Percentiles rank a stretch among this genome's conserved stretches.
Conservation (phyloP, 768 basidiomycete genomes). For the Candolleomyces efflorescens region DNA sequence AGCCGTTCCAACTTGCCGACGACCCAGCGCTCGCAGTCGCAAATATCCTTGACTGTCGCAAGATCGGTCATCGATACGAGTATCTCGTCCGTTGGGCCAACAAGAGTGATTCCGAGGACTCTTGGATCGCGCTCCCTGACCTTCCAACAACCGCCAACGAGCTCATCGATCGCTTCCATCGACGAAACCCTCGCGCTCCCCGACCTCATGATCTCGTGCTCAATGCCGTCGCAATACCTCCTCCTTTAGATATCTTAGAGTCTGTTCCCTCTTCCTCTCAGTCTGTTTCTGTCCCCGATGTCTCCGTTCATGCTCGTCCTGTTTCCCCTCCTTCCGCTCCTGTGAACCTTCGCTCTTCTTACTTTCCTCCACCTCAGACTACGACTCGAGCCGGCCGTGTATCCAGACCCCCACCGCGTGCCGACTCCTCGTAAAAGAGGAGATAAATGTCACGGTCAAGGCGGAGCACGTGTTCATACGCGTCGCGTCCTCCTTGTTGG, state of each 20-base stretch:
- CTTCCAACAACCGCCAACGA: slow-evolving; percentile 26
- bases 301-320: too few relatives aligned
- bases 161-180: slow-evolving; percentile 29
- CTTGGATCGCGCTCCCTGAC: slow-evolving; percentile 33
- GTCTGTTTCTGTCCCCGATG: too few relatives aligned
- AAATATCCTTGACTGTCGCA: slow-evolving; percentile 26
- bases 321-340: too few relatives aligned
- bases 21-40: slow-evolving; percentile 18
- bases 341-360: too few relatives aligned
- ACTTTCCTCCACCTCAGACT: too few relatives aligned
- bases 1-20: slow-evolving; percentile 15
- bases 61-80: slow-evolving; percentile 30
- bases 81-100: slow-evolving; percentile 31
- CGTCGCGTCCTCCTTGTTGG: too few relatives aligned
- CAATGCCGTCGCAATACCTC: neutral
- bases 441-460: too few relatives aligned
- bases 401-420: too few relatives aligned
- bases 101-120: slow-evolving; percentile 23
- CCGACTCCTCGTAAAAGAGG: too few relatives aligned
- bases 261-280: too few relatives aligned
- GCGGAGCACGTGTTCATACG: too few relatives aligned
- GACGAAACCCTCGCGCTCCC: slow-evolving; percentile 24
- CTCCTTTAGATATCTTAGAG: neutral
- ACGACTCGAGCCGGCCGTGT: too few relatives aligned
- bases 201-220: slow-evolving; percentile 24